Evolutionary conservation across 306 rosid genomes (phyloP).

Genomic region (Dalbergia cochinchinensis): DNA sequence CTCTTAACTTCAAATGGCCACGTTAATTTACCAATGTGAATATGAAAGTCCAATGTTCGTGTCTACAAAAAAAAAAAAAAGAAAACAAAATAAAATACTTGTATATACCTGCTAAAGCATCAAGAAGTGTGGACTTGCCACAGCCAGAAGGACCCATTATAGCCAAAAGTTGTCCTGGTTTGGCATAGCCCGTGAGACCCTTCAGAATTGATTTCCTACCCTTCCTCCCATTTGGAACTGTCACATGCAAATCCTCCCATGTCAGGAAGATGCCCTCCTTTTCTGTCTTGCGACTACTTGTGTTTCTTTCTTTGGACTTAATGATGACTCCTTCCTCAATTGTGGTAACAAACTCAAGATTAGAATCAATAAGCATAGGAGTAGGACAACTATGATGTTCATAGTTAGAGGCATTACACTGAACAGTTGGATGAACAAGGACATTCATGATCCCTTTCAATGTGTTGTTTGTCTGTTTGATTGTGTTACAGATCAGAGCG

Average conservation of each 20-base stretch:
- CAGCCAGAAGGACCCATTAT: constrained; percentile 74
- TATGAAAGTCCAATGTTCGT: too few species aligned
- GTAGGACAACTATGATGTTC: neutral
- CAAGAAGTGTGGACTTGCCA: constrained; percentile 76
- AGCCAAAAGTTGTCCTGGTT: constrained; percentile 55
- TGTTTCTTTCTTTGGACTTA: neutral
- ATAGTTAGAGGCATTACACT: neutral
- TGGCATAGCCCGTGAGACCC: constrained; percentile 61
- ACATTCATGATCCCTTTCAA: neutral
- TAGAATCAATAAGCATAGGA: neutral
- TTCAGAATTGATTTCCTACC: constrained; percentile 52
- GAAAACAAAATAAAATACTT: too few species aligned
- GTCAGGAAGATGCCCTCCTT: constrained; percentile 29
- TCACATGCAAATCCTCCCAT: constrained; percentile 46
- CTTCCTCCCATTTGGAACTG: constrained; percentile 42
- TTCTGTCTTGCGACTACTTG: neutral
- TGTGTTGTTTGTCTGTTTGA: neutral
- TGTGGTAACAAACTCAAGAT: neutral
- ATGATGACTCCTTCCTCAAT: neutral
- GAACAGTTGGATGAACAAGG: neutral
- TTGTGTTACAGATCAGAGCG: neutral
- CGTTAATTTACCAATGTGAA: too few species aligned
- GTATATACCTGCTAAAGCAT: constrained; percentile 54
- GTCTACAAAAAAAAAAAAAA: too few species aligned
- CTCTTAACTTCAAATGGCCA: too few species aligned